phyloP scores from a whole-genome alignment of 2,329 filamentous ascomycete genomes.

The Beauveria varroae region DNA sequence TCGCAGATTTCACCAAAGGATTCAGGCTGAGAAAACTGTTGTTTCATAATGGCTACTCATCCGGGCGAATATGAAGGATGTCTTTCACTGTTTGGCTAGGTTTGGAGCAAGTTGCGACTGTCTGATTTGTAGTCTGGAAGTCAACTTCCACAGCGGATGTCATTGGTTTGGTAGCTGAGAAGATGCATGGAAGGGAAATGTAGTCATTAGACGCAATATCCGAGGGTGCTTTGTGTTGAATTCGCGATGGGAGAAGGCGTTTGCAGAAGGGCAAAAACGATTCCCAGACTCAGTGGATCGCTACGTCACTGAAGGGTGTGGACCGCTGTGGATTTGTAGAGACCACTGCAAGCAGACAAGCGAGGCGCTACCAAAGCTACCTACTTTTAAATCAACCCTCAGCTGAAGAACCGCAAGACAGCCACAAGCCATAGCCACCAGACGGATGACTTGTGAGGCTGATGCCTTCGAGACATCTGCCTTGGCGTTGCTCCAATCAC shows the following conservation, averaged over 20 bases:
- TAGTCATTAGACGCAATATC: too few species aligned
- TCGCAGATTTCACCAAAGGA: too few species aligned
- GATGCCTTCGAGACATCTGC: neutral
- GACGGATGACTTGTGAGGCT: neutral
- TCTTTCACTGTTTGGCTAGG: too few species aligned
- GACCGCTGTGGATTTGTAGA: neutral
- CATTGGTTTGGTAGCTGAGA: too few species aligned
- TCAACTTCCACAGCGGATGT: too few species aligned
- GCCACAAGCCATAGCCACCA: neutral
- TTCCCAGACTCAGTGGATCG: neutral
- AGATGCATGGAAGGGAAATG: too few species aligned
- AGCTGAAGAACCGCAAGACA: neutral
- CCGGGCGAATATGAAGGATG: too few species aligned
- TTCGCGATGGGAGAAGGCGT: neutral
- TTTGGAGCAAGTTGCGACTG: too few species aligned
- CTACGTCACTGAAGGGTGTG: neutral
- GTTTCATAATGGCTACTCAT: too few species aligned
- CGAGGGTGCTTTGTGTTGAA: neutral
- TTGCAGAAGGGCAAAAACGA: too few species aligned
- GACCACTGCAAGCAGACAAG: neutral
- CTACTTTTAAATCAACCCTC: neutral
- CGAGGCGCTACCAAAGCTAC: neutral
- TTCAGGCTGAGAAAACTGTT: too few species aligned
- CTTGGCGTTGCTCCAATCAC: neutral
- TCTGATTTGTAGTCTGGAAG: too few species aligned